phyloP scores from a whole-genome alignment of 2,329 filamentous ascomycete genomes.

The Talaromyces sp. region DNA sequence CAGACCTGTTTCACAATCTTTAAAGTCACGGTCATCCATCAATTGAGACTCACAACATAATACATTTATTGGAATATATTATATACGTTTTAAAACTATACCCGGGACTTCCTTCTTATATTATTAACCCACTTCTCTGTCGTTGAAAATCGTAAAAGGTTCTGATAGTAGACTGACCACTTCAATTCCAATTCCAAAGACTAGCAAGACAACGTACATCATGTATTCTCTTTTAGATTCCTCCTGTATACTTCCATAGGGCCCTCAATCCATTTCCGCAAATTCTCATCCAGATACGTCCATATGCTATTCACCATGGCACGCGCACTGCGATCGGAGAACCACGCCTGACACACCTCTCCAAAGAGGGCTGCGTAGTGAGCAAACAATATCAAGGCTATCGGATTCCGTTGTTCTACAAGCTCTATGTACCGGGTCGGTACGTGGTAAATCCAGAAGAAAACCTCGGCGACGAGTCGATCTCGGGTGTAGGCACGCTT shows the following conservation, averaged over 20 bases:
- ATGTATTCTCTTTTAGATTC: background rate
- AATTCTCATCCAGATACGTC: conserved; percentile 4
- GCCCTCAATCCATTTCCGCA: conserved; percentile 9
- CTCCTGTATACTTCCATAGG: background rate
- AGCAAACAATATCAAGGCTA: conserved; percentile 10
- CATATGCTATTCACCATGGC: conserved; percentile 6
- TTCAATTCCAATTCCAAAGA: background rate
- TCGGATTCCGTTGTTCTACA: conserved; percentile 7
- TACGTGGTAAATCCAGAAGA: conserved; percentile 6
- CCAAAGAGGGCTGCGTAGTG: conserved; percentile 9
- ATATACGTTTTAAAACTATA: background rate
- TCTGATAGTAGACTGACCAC: background rate
- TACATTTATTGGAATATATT: background rate
- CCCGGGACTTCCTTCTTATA: background rate
- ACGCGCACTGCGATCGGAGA: conserved; percentile 6
- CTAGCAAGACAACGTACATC: background rate
- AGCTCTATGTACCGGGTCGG: conserved; percentile 6
- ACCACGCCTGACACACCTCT: conserved; percentile 4
- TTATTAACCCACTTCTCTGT: background rate
- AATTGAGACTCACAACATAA: background rate
- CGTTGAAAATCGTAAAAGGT: background rate
- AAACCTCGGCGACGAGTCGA: conserved; percentile 1
- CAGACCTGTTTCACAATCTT: background rate
- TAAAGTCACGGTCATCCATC: background rate
- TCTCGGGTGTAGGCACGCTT: background rate